phyloP scores from a whole-genome alignment of 1,284 basidiomycete species.

The Boletus coffeatus region DNA sequence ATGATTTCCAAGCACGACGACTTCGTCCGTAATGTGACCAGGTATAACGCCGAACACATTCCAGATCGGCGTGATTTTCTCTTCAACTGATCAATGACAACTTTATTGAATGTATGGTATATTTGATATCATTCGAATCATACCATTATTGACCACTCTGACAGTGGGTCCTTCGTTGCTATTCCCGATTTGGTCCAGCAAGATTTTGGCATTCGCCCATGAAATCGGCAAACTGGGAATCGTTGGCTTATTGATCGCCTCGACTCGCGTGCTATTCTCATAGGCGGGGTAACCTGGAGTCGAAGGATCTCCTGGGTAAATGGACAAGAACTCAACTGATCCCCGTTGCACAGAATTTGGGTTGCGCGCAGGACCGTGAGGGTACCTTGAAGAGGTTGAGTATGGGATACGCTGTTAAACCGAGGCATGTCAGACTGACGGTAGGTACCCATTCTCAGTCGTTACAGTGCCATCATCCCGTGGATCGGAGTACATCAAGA shows the following conservation, averaged over 20 bases:
- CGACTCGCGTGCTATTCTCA: slow-evolving; percentile 59
- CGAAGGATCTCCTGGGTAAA: slow-evolving; percentile 65
- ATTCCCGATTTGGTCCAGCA: slow-evolving; percentile 39
- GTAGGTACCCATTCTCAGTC: slow-evolving; percentile 54
- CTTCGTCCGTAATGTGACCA: slow-evolving; percentile 47
- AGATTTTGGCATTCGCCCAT: slow-evolving; percentile 44
- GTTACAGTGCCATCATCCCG: slow-evolving; percentile 71
- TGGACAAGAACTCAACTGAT: slow-evolving; percentile 64
- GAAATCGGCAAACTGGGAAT: slow-evolving; percentile 65
- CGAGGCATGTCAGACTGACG: slow-evolving; percentile 10
- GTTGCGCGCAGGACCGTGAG: slow-evolving; percentile 71
- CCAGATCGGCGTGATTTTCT: slow-evolving; percentile 45
- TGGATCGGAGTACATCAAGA: slow-evolving; percentile 69
- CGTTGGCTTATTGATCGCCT: slow-evolving; percentile 57
- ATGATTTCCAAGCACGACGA: slow-evolving; percentile 72
- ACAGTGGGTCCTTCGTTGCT: slow-evolving; percentile 33
- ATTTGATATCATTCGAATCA: slow-evolving; percentile 3
- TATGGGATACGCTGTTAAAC: not conserved
- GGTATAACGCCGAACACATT: slow-evolving; percentile 75
- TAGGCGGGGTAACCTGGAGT: slow-evolving; percentile 75
- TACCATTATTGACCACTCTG: slow-evolving; percentile 45
- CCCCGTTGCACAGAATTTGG: slow-evolving; percentile 69
- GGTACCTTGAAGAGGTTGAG: slow-evolving; percentile 34
- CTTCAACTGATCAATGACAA: slow-evolving; percentile 36
- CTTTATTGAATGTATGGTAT: not conserved